A percentile compares a stretch with the other conserved stretches of the same genome.
Conservation (phyloP, 352 stramenopile genomes). For the Blastocystis sp. region DNA sequence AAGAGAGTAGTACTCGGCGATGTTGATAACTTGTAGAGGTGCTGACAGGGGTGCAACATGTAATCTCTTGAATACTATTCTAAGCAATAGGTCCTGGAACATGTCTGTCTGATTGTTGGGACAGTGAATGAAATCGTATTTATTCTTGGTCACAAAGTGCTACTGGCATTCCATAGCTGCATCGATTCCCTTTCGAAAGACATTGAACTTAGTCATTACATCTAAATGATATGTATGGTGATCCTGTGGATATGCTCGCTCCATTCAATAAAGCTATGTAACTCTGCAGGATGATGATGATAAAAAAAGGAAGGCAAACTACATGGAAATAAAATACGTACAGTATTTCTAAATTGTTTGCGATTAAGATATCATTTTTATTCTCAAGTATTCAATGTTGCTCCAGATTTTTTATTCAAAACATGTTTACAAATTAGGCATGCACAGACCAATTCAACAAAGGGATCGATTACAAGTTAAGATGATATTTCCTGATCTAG, state of each 20-base stretch:
- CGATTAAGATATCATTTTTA: background rate
- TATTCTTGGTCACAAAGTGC: background rate
- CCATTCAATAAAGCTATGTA: background rate
- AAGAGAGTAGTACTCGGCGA: background rate
- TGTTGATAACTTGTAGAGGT: background rate
- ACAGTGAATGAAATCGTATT: background rate
- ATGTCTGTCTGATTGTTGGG: conserved; percentile 30
- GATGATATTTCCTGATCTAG: background rate
- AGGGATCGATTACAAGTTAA: background rate
- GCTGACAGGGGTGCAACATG: no score
- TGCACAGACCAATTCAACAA: background rate
- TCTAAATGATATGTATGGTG: background rate
- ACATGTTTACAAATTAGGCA: background rate
- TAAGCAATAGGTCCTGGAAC: conserved; percentile 14
- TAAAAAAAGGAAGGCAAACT: background rate
- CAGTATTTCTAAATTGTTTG: background rate
- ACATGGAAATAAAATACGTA: background rate
- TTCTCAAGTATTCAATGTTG: background rate
- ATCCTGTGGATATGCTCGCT: background rate
- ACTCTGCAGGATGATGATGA: background rate
- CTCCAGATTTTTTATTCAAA: background rate
- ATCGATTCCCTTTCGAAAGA: background rate
- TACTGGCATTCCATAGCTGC: background rate
- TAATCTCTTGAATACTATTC: no score
- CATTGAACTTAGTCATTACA: background rate